Evolutionary conservation across 805 yeast genomes (phyloP).

Genomic region (Millerago galiae): DNA sequence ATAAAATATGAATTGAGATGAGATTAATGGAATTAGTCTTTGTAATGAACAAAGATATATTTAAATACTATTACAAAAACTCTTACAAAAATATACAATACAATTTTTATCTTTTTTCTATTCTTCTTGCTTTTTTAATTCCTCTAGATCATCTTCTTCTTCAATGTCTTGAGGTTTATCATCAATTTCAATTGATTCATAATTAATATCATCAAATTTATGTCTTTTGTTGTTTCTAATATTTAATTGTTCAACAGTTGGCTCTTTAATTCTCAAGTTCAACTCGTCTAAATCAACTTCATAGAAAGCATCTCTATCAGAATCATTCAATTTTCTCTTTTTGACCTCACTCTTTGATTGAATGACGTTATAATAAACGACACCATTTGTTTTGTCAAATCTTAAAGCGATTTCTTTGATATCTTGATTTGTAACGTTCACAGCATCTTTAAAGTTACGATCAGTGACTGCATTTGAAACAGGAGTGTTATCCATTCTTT

Average conservation of each 20-base stretch:
- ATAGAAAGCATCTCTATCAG: slow-evolving; percentile 46
- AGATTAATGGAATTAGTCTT: neutral
- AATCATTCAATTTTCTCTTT: slow-evolving; percentile 63
- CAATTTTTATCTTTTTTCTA: neutral
- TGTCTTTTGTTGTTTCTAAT: slow-evolving; percentile 64
- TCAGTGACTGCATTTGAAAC: slow-evolving; percentile 7
- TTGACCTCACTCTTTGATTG: slow-evolving; percentile 73
- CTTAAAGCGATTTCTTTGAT: slow-evolving; percentile 57
- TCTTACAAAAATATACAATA: neutral
- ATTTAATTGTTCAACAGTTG: slow-evolving; percentile 62
- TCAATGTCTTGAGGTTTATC: slow-evolving; percentile 23
- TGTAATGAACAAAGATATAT: no score
- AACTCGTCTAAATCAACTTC: slow-evolving; percentile 56
- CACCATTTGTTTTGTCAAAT: slow-evolving; percentile 44
- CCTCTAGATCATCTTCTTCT: slow-evolving; percentile 20
- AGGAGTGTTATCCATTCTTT: slow-evolving; percentile 11
- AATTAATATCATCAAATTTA: slow-evolving; percentile 72
- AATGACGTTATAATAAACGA: slow-evolving; percentile 74
- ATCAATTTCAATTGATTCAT: slow-evolving; percentile 42
- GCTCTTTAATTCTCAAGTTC: slow-evolving; percentile 60
- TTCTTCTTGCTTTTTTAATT: slow-evolving; percentile 6
- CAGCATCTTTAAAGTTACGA: slow-evolving; percentile 20
- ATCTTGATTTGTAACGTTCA: slow-evolving; percentile 16
- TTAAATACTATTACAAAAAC: no score
- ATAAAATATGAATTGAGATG: no score